These are phyloP conservation scores for Pseudozyma sp. DNA, from an alignment of 1,284 basidiomycete species.

Conservation along the genomic window DNA sequence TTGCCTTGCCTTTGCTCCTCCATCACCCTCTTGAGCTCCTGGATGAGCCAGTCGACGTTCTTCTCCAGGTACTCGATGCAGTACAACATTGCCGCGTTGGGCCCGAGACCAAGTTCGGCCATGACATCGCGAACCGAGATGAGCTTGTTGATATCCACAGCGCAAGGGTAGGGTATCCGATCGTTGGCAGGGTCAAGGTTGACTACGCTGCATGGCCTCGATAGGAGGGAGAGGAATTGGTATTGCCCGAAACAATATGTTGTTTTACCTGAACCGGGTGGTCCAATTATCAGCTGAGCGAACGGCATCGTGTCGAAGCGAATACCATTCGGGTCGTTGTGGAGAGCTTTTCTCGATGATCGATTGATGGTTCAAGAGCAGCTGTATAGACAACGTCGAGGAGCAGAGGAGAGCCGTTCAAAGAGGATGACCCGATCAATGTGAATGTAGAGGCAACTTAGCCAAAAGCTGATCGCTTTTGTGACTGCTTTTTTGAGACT, in stretches of 20 bases:
- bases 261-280: slow-evolving; percentile 65
- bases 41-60: slow-evolving; percentile 91
- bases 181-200: slow-evolving; percentile 98
- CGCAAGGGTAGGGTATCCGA: slow-evolving; percentile 87
- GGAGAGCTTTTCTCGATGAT: not conserved
- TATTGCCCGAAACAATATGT: slow-evolving; percentile 61
- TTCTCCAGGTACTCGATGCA: slow-evolving; percentile 97
- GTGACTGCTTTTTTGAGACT: slow-evolving; percentile 4
- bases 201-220: slow-evolving; percentile 86
- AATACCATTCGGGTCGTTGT: slow-evolving; percentile 1
- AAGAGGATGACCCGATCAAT: not conserved
- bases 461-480: not conserved
- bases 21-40: slow-evolving; percentile 72
- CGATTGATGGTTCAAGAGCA: slow-evolving; percentile 2
- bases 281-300: slow-evolving; percentile 59
- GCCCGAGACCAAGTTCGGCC: slow-evolving; percentile 86
- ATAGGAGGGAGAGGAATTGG: slow-evolving; percentile 83
- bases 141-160: slow-evolving; percentile 85
- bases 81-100: slow-evolving; percentile 96
- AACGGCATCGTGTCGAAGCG: slow-evolving; percentile 44
- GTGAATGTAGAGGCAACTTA: not conserved
- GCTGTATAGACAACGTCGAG: not conserved
- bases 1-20: slow-evolving; percentile 44
- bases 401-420: not conserved
- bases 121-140: slow-evolving; percentile 91